Evolutionary conservation across 2,329 filamentous ascomycete species (phyloP), one percentile per base, ranked within the genome.

Genomic region (Pyricularia grisea): DNA sequence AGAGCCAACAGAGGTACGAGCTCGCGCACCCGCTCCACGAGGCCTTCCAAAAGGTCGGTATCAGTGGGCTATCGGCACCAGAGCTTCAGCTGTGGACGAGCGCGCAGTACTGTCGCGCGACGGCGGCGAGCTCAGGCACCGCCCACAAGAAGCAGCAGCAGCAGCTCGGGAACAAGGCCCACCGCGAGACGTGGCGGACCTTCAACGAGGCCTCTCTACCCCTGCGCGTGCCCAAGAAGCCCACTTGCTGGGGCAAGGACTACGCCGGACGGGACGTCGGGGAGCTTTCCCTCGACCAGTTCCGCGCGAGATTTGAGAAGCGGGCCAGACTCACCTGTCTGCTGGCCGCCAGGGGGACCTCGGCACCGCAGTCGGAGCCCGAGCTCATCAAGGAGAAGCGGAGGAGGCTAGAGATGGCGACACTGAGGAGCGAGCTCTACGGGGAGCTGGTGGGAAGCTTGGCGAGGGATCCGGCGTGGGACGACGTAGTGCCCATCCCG

Each of bases 401-500:
- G 68, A 76, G 85, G 63, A 78, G 86, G 58, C 76, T 76, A 28
- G 82, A 84, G 65, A 88, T 88, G 81, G 82, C 85, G 2, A 73
- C 74, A 3, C 75, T 88, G 60, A 80, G 77, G 69, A 80, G 78
- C 72, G 84, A 87, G 65, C 77, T 88, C 14, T 87, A 88, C 73
- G 85, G 85, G 17, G 76, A 81, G 70, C 78, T 77, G 66, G 78
- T 77, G 68, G 82, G 82, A 10, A 72, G 79, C 74, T 91, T 92
- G 77, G 83, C 86, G 67, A 82, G 85, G 71, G 89, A 94, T 77
- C 89, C 92, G 1, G 85, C 84, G 71, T 98, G 93, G 94, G 88
- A 92, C 73, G 93, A 96, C 80, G 85, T 97, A 67, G 83, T 88
- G 68, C 94, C 94, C 25, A 90, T 98, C 69, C 89, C 92, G 4